Evolutionary conservation across 495 filamentous ascomycete species (phyloP), one percentile per base, ranked within the genome.

Genomic region (Hypoxylon trugodes): DNA sequence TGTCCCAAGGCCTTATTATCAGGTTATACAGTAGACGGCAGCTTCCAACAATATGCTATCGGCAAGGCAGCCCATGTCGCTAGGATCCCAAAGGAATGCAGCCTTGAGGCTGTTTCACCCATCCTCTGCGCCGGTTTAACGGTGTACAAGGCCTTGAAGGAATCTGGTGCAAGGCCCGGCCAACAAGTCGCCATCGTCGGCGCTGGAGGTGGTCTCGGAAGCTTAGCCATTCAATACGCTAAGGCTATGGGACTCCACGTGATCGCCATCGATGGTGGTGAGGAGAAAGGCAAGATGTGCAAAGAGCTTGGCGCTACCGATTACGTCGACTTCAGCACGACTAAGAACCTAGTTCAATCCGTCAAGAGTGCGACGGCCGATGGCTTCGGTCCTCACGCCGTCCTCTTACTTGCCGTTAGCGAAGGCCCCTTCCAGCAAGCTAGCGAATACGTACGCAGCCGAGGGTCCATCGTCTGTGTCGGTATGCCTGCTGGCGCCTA

Each of bases 381-480:
- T 37, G 91, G 91, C 4, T 82, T 90, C 10, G 93, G 93, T 22
- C 91, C 94, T 1, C 91, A 97, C 65, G 93, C 91, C 3, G 94
- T 96, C 35, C 79, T 98, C 48, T 75, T 96, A 33, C 83, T 97
- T 6, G 94, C 93, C 36, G 91, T 90, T 18, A 84, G 80, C 54
- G 93, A 97, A 79, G 90, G 89, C 77, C 93, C 93, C 16, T 97
- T 97, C 86, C 92, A 96, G 77, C 93, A 97, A 75, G 93, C 93
- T 7, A 84, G 88, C 32, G 73, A 81, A 72, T 96, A 96, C 73
- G 87, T 95, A 26, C 87, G 93, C 37, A 86, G 90, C 41, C 85
- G 87, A 12, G 93, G 93, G 24, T 80, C 84, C 15, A 86, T 96
- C 58, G 83, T 97, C 46, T 90, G 89, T 64, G 94, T 98, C 61